Base-by-base conservation (phyloP, 2,329 filamentous ascomycete species). In the Triangularia setosa region DNA sequence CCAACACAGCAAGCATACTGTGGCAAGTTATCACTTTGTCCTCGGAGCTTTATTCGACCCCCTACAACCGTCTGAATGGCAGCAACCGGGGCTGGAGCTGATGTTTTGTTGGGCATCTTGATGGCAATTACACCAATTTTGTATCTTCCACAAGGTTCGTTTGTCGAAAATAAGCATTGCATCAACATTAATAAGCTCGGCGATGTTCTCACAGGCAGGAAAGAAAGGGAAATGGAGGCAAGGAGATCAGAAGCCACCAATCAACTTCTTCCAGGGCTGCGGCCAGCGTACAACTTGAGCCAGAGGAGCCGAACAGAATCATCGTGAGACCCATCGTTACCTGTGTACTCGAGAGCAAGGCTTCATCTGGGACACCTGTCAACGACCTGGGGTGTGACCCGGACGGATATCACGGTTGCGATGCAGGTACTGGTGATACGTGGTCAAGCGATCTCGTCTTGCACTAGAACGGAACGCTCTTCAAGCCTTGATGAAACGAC, bases 21-120 rank as follows among this genome's bases (percentile, higher is more conserved):
- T 2, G 58, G 58, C 3, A 60, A 18, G 24, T 63, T 52, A 33
- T 63, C 61, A 16, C 25, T 59, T n/a, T 25, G 55, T 14, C 53
- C 60, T n/a, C 60, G 60, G 53, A 62, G 60, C 25, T 58, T 62
- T 27, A 44, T 56, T 14, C 33, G 24, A 16, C 53, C 33, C 12
- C 30, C 30, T 21, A 11, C 59, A 9, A 28, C 21, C 8, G 28
- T 48, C 12, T 24, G n/a, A 33, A 57, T 52, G 6, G 40, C 40
- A 8, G 40, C 40, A 9, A 48, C 40, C 40, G 40, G 40, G 9
- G 40, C 40, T n/a, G 40, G 8, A 8, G 18, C n/a, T 21, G 40
- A 21, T 48, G 40, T 9, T 21, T 48, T 48, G 7, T 21, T 21
- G 40, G 40, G 40, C 40, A 48, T 48, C 6, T 48, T 18, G n/a